Evolutionary conservation across 2,329 filamentous ascomycete genomes (phyloP).

Genomic region (Penicillium brevicompactum): DNA sequence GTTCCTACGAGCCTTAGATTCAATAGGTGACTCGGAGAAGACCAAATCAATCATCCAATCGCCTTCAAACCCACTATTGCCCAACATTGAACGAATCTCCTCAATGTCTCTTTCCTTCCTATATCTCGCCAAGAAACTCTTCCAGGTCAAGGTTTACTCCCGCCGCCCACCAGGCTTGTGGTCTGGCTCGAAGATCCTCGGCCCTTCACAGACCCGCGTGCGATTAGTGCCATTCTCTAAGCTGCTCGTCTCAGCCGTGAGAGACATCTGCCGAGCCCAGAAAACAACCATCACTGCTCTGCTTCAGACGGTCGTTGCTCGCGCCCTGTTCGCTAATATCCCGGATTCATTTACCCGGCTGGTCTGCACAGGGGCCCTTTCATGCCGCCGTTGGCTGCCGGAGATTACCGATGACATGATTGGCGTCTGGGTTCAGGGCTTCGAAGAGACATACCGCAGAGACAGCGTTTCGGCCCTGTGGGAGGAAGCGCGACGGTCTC

Average conservation of each 20-base stretch:
- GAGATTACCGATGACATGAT: slow-evolving; percentile 41
- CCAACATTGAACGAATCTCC: slow-evolving; percentile 45
- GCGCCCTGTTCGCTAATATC: slow-evolving; percentile 38
- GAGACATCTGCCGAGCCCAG: slow-evolving; percentile 38
- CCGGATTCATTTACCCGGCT: slow-evolving; percentile 33
- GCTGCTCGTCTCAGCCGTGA: slow-evolving; percentile 31
- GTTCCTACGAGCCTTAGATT: slow-evolving; percentile 42
- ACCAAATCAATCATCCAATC: slow-evolving; percentile 23
- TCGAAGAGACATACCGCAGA: slow-evolving; percentile 33
- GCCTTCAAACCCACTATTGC: slow-evolving; percentile 37
- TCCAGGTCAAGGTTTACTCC: slow-evolving; percentile 36
- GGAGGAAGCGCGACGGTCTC: slow-evolving; percentile 34
- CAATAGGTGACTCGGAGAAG: slow-evolving; percentile 13
- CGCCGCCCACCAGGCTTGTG: slow-evolving; percentile 35
- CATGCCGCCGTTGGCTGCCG: slow-evolving; percentile 41
- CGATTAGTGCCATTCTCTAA: slow-evolving; percentile 37
- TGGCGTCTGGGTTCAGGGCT: slow-evolving; percentile 42
- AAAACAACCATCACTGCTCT: slow-evolving; percentile 45
- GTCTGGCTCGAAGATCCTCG: slow-evolving; percentile 35
- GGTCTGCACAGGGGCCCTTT: slow-evolving; percentile 38
- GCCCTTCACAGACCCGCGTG: slow-evolving; percentile 28
- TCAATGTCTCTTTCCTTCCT: slow-evolving; percentile 40
- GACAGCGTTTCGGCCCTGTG: slow-evolving; percentile 34
- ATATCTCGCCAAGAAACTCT: slow-evolving; percentile 37
- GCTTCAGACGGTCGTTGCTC: slow-evolving; percentile 43